These are phyloP conservation scores for Zygosaccharomyces kombuchaensis DNA, from an alignment of 805 yeast genomes.

Conservation along the genomic window DNA sequence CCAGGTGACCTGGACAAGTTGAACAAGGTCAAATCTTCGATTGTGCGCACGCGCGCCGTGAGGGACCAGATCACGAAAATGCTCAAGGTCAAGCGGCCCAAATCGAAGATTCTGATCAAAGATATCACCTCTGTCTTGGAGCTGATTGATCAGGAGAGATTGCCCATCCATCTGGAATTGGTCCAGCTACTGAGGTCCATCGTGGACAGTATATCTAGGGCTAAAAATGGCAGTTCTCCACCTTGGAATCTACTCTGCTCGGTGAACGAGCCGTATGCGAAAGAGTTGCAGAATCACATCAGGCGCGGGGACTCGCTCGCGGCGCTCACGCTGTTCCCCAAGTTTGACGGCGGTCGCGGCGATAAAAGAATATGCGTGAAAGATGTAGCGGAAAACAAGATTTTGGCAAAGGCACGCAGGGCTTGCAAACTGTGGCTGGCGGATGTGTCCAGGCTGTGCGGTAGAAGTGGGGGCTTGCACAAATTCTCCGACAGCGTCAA, in stretches of 20 bases:
- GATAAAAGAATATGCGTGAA: conserved; percentile 34
- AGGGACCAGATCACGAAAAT: conserved; percentile 13
- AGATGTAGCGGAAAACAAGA: conserved; percentile 27
- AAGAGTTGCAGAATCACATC: conserved; percentile 6
- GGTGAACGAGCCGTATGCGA: conserved; percentile 14
- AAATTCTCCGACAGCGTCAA: conserved; percentile 6
- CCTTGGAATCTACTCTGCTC: conserved; percentile 10
- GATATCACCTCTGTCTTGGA: conserved; percentile 12
- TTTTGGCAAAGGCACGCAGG: conserved; percentile 11
- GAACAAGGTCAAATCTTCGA: conserved; percentile 14
- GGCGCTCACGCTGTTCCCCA: conserved; percentile 9
- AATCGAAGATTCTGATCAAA: conserved; percentile 10
- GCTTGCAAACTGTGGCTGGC: conserved; percentile 14
- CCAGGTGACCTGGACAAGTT: conserved; percentile 21
- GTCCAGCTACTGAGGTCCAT: conserved; percentile 15
- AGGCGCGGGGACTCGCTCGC: conserved; percentile 7
- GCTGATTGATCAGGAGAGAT: conserved; percentile 10
- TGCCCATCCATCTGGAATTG: conserved; percentile 23
- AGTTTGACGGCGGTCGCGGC: conserved; percentile 28
- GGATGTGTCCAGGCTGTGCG: conserved; percentile 6
- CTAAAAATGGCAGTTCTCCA: conserved; percentile 16
- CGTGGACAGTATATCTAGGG: conserved; percentile 10
- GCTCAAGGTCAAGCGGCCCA: conserved; percentile 12
- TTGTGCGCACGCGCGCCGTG: conserved; percentile 18
- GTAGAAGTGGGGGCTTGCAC: conserved; percentile 9